A percentile compares a stretch with the other conserved stretches of the same genome.
Conservation (phyloP, 2,329 filamentous ascomycete genomes). For the Camillea tinctor region DNA sequence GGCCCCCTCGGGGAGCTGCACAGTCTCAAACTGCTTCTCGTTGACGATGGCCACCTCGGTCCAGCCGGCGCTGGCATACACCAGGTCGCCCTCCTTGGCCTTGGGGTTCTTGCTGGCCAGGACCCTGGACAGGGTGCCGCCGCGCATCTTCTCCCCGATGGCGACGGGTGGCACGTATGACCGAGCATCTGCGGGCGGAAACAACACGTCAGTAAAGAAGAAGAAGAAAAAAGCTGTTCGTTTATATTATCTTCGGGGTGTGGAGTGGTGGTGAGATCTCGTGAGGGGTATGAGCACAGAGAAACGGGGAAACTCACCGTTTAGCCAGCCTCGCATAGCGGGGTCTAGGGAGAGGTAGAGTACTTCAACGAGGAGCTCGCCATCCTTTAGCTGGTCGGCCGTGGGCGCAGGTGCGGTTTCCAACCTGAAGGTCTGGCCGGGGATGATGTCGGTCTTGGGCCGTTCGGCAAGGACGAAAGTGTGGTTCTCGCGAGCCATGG, state of each 20-base stretch:
- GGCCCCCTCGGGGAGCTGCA: conserved; percentile 40
- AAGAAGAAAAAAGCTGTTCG: too few species aligned
- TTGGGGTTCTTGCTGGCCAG: conserved; percentile 56
- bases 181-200: conserved; percentile 36
- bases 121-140: conserved; percentile 58
- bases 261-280: not conserved
- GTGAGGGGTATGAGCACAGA: not conserved
- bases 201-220: not conserved
- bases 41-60: conserved; percentile 61
- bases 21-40: conserved; percentile 48
- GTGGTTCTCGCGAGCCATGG: conserved; percentile 45
- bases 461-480: conserved; percentile 63
- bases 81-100: conserved; percentile 57
- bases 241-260: not conserved
- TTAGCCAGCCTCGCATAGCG: conserved; percentile 74
- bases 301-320: conserved; percentile 40
- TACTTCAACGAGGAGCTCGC: conserved; percentile 59
- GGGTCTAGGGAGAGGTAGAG: conserved; percentile 71
- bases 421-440: conserved; percentile 62
- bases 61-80: conserved; percentile 60
- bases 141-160: conserved; percentile 68
- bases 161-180: conserved; percentile 69
- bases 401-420: conserved; percentile 51
- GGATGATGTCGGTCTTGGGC: conserved; percentile 58
- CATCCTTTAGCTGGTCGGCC: conserved; percentile 56